Conservation (phyloP, 2,329 filamentous ascomycete species). For the Rhinocladiella similis region DNA sequence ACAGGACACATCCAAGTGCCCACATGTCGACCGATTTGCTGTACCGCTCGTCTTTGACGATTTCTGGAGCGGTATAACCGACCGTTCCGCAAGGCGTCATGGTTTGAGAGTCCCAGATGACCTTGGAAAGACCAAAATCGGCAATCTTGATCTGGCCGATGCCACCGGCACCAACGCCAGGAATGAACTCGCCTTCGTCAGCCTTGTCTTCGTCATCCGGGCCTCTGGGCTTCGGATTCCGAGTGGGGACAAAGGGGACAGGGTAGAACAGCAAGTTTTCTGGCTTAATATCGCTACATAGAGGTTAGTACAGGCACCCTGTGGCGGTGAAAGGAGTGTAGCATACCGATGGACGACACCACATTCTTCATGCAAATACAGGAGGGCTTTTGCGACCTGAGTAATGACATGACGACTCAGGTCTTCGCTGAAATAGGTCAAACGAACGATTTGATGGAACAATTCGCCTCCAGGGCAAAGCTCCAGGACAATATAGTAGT, state of each 20-base stretch:
- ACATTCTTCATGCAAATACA: slow-evolving; percentile 91
- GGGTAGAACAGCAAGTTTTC: slow-evolving; percentile 93
- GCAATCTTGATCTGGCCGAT: slow-evolving; percentile 97
- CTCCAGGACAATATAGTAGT: slow-evolving; percentile 97
- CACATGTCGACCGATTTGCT: slow-evolving; percentile 99
- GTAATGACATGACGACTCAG: slow-evolving; percentile 90
- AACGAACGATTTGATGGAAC: slow-evolving; percentile 96
- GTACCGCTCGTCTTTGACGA: slow-evolving; percentile 98
- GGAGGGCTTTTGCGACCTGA: slow-evolving; percentile 90
- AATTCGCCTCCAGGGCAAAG: slow-evolving; percentile 92
- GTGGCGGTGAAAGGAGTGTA: slow-evolving; percentile 26
- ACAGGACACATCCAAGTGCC: slow-evolving; percentile 94
- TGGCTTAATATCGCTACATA: slow-evolving; percentile 86
- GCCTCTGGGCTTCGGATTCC: slow-evolving; percentile 74
- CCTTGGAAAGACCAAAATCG: slow-evolving; percentile 95
- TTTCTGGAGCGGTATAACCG: slow-evolving; percentile 98
- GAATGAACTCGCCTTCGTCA: slow-evolving; percentile 91
- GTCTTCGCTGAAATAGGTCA: slow-evolving; percentile 98
- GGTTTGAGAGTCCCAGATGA: slow-evolving; percentile 96
- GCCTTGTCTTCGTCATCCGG: slow-evolving; percentile 96
- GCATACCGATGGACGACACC: slow-evolving; percentile 95
- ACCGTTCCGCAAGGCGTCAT: slow-evolving; percentile 99
- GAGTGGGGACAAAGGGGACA: slow-evolving; percentile 76
- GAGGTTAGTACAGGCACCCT: too few relatives aligned
- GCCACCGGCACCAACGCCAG: slow-evolving; percentile 78